These are phyloP conservation scores for Sporothrix globosa DNA, from an alignment of 2,329 filamentous ascomycete species.

Conservation along the genomic window DNA sequence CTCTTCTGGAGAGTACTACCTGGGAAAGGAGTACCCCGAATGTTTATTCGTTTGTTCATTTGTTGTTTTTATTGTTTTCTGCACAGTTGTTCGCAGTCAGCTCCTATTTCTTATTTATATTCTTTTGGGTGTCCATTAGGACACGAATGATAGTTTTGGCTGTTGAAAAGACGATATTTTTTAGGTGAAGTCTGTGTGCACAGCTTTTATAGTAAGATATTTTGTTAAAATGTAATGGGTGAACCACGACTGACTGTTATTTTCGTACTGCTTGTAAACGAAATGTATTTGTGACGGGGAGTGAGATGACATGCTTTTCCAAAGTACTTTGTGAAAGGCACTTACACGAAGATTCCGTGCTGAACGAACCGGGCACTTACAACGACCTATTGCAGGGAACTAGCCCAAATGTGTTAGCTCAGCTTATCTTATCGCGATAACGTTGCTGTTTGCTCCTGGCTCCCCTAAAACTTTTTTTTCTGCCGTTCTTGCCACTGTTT, in stretches of 20 bases:
- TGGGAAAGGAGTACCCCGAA: slow-evolving; percentile 5
- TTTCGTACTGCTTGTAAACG: not conserved
- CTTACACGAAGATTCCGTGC: no score
- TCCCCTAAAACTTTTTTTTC: slow-evolving; percentile 20
- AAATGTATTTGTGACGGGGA: no score
- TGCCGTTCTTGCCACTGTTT: not conserved
- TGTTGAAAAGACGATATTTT: slow-evolving; percentile 17
- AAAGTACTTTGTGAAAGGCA: no score
- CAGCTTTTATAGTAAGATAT: not conserved
- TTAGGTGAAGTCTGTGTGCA: not conserved
- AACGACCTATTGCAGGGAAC: no score
- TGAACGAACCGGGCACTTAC: not conserved
- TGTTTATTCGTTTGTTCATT: not conserved
- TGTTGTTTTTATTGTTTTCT: slow-evolving; percentile 8
- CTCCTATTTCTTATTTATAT: not conserved
- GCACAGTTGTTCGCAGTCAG: not conserved
- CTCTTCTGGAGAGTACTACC: slow-evolving; percentile 13
- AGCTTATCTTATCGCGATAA: slow-evolving; percentile 17
- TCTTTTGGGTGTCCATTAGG: not conserved
- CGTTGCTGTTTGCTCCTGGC: not conserved
- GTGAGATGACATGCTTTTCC: no score
- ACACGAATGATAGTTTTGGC: not conserved
- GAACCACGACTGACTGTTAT: not conserved
- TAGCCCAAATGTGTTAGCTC: no score
- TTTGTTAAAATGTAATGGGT: not conserved